Conservation (phyloP, 2,329 filamentous ascomycete genomes). For the Ophiostoma pallidulum region DNA sequence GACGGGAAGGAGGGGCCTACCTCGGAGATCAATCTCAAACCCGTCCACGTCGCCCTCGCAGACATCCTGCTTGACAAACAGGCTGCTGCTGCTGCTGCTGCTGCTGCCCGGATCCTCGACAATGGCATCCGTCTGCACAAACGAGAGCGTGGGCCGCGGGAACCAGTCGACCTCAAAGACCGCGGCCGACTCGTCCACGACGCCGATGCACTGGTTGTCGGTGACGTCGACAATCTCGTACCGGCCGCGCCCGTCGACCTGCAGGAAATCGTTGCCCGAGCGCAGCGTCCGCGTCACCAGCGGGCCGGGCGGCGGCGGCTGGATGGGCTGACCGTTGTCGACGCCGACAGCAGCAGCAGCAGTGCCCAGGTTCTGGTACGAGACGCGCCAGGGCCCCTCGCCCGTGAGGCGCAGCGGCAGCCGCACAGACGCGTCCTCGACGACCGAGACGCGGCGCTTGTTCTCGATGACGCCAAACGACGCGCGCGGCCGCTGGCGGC, state of each 20-base stretch:
- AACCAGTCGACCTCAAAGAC: constrained; percentile 80
- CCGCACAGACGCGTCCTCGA: constrained; percentile 65
- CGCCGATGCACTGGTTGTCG: constrained; percentile 74
- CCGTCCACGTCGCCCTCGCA: constrained; percentile 92
- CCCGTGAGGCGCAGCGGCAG: constrained; percentile 81
- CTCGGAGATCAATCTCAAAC: constrained; percentile 70
- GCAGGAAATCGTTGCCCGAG: constrained; percentile 57
- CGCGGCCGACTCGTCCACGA: constrained; percentile 63
- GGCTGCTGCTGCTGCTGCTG: constrained; percentile 35
- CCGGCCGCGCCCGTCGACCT: constrained; percentile 56
- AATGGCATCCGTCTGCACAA: constrained; percentile 59
- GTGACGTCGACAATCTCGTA: constrained; percentile 72
- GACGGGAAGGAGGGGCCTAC: too few species aligned
- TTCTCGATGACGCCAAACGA: constrained; percentile 81
- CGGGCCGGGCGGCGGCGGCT: constrained; percentile 29
- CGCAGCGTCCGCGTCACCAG: constrained; percentile 39
- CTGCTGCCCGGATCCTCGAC: too few species aligned
- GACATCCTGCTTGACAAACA: constrained; percentile 67
- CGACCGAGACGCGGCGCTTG: constrained; percentile 60
- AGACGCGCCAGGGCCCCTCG: constrained; percentile 72
- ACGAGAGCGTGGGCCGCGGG: constrained; percentile 60
- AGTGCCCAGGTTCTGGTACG: constrained; percentile 55
- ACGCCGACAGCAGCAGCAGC: too few species aligned
- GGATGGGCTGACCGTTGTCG: constrained; percentile 21
- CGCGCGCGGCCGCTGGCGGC: constrained; percentile 78